Conservation (phyloP, 306 rosid species). For the Arachis hypogaea region DNA sequence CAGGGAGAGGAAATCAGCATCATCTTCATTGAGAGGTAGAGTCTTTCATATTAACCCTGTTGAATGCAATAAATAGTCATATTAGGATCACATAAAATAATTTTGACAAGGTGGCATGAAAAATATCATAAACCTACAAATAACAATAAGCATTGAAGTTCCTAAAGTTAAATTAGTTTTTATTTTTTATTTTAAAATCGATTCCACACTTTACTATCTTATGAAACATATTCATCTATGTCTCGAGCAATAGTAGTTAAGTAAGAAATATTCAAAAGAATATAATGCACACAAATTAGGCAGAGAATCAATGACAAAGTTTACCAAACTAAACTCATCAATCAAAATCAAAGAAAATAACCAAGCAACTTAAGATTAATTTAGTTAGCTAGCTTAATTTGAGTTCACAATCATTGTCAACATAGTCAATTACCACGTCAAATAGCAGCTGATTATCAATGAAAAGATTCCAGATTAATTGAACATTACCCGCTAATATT, state of each 20-base stretch:
- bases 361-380: background rate
- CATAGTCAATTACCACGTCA: background rate
- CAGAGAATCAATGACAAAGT: background rate
- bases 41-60: slow-evolving; percentile 8
- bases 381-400: slow-evolving; percentile 16
- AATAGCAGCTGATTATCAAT: slow-evolving; percentile 1
- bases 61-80: slow-evolving; percentile 28
- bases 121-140: slow-evolving; percentile 38
- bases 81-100: slow-evolving; percentile 32
- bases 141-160: slow-evolving; percentile 10
- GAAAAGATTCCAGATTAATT: background rate
- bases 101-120: slow-evolving; percentile 53
- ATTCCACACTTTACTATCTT: too few species aligned
- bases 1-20: background rate
- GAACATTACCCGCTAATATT: slow-evolving; percentile 32
- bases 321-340: background rate
- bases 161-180: too few species aligned
- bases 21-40: background rate
- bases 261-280: too few species aligned
- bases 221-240: too few species aligned
- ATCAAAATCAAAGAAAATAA: background rate
- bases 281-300: too few species aligned
- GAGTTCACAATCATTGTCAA: background rate
- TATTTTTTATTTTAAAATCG: too few species aligned
- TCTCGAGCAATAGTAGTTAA: too few species aligned